These are phyloP conservation scores for Thermothelomyces thermophilus DNA, from an alignment of 2,329 filamentous ascomycete species.

Conservation along the genomic window DNA sequence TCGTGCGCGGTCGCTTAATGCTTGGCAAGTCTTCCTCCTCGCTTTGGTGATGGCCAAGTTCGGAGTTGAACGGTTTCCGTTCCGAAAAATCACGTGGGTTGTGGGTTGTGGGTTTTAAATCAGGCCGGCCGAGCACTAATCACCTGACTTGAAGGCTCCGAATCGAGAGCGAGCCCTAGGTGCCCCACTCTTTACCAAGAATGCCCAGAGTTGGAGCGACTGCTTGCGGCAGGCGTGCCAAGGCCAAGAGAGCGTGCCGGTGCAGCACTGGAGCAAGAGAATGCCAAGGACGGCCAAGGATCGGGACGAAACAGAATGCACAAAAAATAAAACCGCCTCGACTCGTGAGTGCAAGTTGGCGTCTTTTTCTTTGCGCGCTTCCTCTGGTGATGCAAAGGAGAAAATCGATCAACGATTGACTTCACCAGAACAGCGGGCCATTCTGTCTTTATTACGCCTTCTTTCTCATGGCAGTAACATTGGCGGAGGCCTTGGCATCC, in stretches of 20 bases:
- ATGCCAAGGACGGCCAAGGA: slow-evolving; percentile 4
- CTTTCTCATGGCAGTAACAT: slow-evolving; percentile 25
- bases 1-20: not conserved
- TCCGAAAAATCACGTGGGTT: slow-evolving; percentile 12
- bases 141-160: not conserved
- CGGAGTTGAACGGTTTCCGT: slow-evolving; percentile 1
- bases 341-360: not conserved
- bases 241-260: slow-evolving; percentile 15
- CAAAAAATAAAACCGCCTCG: not conserved
- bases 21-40: not conserved
- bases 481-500: slow-evolving; percentile 26
- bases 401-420: slow-evolving; percentile 21
- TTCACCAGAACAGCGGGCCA: slow-evolving; percentile 22
- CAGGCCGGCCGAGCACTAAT: no score
- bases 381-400: slow-evolving; percentile 17
- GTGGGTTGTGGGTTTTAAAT: slow-evolving; percentile 1
- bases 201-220: slow-evolving; percentile 17
- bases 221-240: slow-evolving; percentile 15
- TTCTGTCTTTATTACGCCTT: slow-evolving; percentile 29
- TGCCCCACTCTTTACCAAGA: slow-evolving; percentile 20
- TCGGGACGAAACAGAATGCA: not conserved
- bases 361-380: not conserved
- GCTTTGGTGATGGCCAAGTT: not conserved
- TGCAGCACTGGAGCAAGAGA: slow-evolving; percentile 8
- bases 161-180: slow-evolving; percentile 14